A percentile compares a stretch with the other conserved stretches of the same genome.
phyloP scores from a whole-genome alignment of 306 rosid species.

The Cyclanthera cordifolia region DNA sequence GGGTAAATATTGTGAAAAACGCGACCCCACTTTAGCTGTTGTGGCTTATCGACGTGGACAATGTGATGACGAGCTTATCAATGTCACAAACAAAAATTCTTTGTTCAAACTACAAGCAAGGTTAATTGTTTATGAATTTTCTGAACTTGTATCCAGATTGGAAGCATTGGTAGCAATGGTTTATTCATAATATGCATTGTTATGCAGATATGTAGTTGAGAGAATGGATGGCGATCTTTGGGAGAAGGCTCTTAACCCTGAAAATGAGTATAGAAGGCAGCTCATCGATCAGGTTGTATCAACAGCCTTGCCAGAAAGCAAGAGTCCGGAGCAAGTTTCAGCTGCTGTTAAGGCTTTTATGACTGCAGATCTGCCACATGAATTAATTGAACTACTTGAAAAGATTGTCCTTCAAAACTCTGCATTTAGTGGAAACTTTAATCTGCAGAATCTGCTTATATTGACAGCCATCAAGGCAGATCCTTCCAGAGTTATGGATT shows the following conservation, averaged over 20 bases:
- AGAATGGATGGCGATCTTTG: slow-evolving; percentile 96
- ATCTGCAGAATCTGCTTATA: slow-evolving; percentile 86
- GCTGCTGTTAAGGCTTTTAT: slow-evolving; percentile 98
- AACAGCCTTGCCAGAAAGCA: slow-evolving; percentile 99
- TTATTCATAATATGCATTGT: slow-evolving; percentile 17
- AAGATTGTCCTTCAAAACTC: slow-evolving; percentile 99
- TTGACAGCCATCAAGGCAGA: slow-evolving; percentile 98
- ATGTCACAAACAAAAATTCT: slow-evolving; percentile 87
- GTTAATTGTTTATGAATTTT: slow-evolving; percentile 34
- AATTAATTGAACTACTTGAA: slow-evolving; percentile 96
- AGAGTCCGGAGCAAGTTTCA: slow-evolving; percentile 99
- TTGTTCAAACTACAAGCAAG: slow-evolving; percentile 98
- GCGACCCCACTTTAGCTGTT: slow-evolving; percentile 97
- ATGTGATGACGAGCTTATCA: slow-evolving; percentile 95
- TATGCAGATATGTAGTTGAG: slow-evolving; percentile 88
- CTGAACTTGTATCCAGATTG: not conserved
- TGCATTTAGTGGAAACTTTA: slow-evolving; percentile 97
- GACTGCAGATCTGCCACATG: slow-evolving; percentile 99
- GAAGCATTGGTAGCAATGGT: slow-evolving; percentile 1
- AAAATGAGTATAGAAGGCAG: slow-evolving; percentile 80
- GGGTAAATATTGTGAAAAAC: slow-evolving; percentile 98
- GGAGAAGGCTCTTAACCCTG: slow-evolving; percentile 86
- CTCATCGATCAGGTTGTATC: slow-evolving; percentile 97
- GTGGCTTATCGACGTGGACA: slow-evolving; percentile 95
- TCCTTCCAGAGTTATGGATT: slow-evolving; percentile 97